These are phyloP conservation scores for Stagonosporopsis chrysanthemi DNA, from an alignment of 2,329 filamentous ascomycete genomes.

Conservation along the genomic window DNA sequence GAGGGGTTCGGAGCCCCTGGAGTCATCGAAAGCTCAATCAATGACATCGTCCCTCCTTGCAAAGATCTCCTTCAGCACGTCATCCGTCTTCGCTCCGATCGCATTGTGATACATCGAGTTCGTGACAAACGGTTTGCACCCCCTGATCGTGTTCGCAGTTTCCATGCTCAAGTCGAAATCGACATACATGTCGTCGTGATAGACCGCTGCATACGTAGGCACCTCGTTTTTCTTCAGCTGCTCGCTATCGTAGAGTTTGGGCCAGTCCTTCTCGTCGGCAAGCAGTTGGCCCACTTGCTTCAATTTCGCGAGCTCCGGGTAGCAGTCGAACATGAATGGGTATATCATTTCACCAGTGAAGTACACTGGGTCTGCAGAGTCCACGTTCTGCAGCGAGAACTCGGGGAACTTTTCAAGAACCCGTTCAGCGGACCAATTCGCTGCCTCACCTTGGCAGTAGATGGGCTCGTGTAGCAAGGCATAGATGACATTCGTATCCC, in stretches of 20 bases:
- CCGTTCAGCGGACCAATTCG: constrained; percentile 78
- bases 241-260: constrained; percentile 75
- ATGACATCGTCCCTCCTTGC: constrained; percentile 74
- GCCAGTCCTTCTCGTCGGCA: constrained; percentile 74
- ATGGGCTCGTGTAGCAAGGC: constrained; percentile 86
- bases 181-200: constrained; percentile 91
- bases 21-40: background rate
- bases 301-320: constrained; percentile 75
- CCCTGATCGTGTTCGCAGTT: constrained; percentile 77
- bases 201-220: constrained; percentile 85
- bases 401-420: constrained; percentile 61
- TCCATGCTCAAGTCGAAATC: constrained; percentile 76
- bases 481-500: constrained; percentile 83
- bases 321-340: constrained; percentile 83
- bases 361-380: constrained; percentile 64
- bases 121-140: constrained; percentile 81
- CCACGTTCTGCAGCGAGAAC: constrained; percentile 52
- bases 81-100: constrained; percentile 73
- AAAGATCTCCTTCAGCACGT: constrained; percentile 80
- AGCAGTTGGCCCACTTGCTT: constrained; percentile 73
- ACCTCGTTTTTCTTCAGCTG: constrained; percentile 79
- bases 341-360: constrained; percentile 96
- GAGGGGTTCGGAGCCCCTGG: too few species aligned
- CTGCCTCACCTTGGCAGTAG: constrained; percentile 75
- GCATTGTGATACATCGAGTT: constrained; percentile 90